Percentiles rank a stretch among this genome's conserved stretches.
Conservation (phyloP, 2,329 filamentous ascomycete species). For the Phialophora macrospora region DNA sequence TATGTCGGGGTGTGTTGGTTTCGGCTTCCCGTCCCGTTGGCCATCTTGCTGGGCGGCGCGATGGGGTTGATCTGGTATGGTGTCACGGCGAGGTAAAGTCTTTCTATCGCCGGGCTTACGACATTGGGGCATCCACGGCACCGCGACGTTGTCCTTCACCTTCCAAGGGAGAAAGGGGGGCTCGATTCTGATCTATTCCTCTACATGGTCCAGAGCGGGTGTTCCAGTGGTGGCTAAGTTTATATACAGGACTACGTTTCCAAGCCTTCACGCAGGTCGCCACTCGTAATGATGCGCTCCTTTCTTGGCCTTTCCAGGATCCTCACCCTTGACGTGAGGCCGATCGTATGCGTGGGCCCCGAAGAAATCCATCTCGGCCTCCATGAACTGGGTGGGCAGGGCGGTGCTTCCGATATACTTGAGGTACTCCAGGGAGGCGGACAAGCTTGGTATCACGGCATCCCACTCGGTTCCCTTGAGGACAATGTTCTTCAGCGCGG, state of each 20-base stretch:
- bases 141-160: no score
- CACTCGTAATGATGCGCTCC: constrained; percentile 11
- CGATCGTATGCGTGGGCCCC: neutral
- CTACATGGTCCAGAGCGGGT: neutral
- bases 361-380: constrained; percentile 3
- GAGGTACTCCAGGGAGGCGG: constrained; percentile 8
- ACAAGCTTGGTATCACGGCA: neutral
- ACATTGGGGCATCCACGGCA: no score
- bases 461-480: constrained; percentile 6
- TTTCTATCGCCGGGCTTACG: no score
- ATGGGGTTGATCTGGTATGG: constrained; percentile 57
- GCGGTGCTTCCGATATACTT: constrained; percentile 4
- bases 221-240: neutral
- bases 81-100: constrained; percentile 30
- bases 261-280: neutral
- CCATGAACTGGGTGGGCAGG: constrained; percentile 13
- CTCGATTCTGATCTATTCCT: neutral
- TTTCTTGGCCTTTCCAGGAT: constrained; percentile 8
- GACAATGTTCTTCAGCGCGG: constrained; percentile 7
- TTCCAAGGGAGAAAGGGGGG: no score
- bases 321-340: constrained; percentile 1
- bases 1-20: constrained; percentile 58
- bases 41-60: constrained; percentile 54
- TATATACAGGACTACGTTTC: neutral
- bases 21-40: constrained; percentile 49